A percentile compares a stretch with the other conserved stretches of the same genome.
Conservation (phyloP, 2,329 filamentous ascomycete species). For the Nemania serpens region DNA sequence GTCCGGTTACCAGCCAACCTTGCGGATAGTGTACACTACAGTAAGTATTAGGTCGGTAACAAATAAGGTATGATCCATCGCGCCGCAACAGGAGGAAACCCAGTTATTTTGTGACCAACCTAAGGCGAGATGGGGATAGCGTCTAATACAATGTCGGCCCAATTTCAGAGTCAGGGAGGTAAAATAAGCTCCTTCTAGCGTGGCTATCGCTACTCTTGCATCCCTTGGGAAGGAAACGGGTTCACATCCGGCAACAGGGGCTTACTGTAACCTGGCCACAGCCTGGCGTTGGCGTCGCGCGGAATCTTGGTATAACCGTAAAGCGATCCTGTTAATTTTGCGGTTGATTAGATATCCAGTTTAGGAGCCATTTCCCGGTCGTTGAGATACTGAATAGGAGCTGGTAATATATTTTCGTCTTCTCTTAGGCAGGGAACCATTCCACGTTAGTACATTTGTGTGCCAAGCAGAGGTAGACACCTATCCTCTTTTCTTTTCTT, state of each 20-base stretch:
- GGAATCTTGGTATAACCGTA: constrained; percentile 18
- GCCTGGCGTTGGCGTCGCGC: constrained; percentile 1
- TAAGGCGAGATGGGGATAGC: neutral
- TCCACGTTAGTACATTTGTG: too few species aligned
- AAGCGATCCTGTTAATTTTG: constrained; percentile 23
- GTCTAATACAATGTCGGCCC: constrained; percentile 15
- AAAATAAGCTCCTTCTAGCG: constrained; percentile 20
- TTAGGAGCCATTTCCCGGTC: too few species aligned
- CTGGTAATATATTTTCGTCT: too few species aligned
- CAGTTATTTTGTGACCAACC: constrained; percentile 7
- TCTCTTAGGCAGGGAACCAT: too few species aligned
- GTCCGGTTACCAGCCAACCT: constrained; percentile 14
- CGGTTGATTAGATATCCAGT: constrained; percentile 6
- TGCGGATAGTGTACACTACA: neutral
- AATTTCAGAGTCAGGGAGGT: constrained; percentile 17
- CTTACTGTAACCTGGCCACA: constrained; percentile 26
- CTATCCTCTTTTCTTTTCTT: too few species aligned
- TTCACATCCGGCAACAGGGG: constrained; percentile 23
- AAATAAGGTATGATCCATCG: constrained; percentile 14
- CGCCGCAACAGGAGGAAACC: constrained; percentile 4
- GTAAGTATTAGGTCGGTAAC: constrained; percentile 11
- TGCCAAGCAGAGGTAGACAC: too few species aligned
- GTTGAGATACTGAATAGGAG: too few species aligned
- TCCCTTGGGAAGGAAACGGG: constrained; percentile 7
- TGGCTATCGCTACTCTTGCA: neutral